A percentile compares a stretch with the other conserved stretches of the same genome.
Conservation (phyloP, 768 basidiomycete species). For the Psilocybe azurescens region DNA sequence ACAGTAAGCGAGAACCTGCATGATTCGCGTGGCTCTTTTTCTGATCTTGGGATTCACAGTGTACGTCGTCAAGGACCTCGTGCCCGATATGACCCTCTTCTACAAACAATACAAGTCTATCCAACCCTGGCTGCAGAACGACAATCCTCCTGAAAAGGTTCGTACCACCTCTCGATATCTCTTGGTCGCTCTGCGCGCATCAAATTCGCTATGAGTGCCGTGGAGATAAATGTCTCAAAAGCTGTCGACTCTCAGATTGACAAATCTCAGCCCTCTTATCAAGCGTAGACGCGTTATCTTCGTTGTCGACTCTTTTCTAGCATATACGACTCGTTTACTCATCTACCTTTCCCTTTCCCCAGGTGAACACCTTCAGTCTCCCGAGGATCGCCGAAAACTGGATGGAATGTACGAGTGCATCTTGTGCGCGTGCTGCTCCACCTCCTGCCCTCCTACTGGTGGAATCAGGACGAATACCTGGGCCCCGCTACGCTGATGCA, state of each 20-base stretch:
- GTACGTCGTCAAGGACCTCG: constrained; percentile 99
- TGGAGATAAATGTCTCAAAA: neutral
- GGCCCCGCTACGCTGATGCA: constrained; percentile 97
- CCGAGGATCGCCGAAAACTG: constrained; percentile 92
- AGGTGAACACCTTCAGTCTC: constrained; percentile 89
- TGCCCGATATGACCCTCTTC: constrained; percentile 89
- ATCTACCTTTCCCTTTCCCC: constrained; percentile 1
- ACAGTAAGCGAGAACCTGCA: constrained; percentile 66
- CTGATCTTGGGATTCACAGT: constrained; percentile 49
- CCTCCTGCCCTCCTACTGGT: constrained; percentile 99
- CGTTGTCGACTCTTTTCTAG: neutral
- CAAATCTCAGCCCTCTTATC: neutral
- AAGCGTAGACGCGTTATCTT: neutral
- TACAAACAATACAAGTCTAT: constrained; percentile 99
- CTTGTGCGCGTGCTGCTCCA: constrained; percentile 96
- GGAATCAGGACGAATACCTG: constrained; percentile 99
- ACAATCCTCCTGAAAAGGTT: constrained; percentile 79
- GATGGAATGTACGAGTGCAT: constrained; percentile 99
- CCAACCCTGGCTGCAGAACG: constrained; percentile 94
- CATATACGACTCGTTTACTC: neutral
- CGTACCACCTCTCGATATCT: constrained; percentile 1
- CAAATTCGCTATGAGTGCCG: neutral
- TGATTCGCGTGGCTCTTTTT: neutral
- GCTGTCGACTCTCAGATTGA: neutral
- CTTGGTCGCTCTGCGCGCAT: neutral